Conservation (phyloP, 2,329 filamentous ascomycete species). For the Trichoderma endophyticum region DNA sequence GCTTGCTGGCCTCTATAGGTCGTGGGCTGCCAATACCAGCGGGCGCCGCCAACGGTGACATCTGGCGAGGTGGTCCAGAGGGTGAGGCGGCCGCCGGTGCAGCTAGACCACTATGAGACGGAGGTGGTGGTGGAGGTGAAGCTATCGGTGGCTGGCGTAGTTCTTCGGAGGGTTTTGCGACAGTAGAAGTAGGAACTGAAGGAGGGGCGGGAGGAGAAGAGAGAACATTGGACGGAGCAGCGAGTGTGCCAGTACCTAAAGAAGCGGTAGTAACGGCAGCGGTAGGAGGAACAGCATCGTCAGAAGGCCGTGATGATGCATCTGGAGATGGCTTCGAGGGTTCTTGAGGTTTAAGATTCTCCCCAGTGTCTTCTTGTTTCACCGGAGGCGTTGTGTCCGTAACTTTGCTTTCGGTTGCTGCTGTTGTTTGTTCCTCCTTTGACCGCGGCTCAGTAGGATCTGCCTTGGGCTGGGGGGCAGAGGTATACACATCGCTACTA, state of each 20-base stretch:
- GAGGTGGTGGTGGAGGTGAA: constrained; percentile 23
- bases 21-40: constrained; percentile 23
- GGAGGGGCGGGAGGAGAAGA: not conserved
- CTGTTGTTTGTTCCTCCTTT: not conserved
- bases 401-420: constrained; percentile 16
- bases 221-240: not conserved
- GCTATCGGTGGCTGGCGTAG: constrained; percentile 16
- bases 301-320: not conserved
- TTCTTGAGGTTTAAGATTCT: not conserved
- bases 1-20: constrained; percentile 26
- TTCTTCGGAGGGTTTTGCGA: not conserved
- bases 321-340: not conserved
- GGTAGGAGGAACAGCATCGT: not conserved
- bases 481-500: not conserved
- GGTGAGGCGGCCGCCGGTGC: constrained; percentile 21
- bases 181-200: not conserved
- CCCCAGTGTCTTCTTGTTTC: constrained; percentile 1
- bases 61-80: constrained; percentile 7
- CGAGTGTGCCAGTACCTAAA: not conserved
- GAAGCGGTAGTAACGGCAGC: not conserved
- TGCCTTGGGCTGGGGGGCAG: constrained; percentile 16
- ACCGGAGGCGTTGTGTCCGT: constrained; percentile 15
- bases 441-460: not conserved
- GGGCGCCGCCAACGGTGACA: constrained; percentile 23
- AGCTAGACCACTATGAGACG: constrained; percentile 23